A percentile compares a stretch with the other conserved stretches of the same genome.
Conservation (phyloP, 495 filamentous ascomycete species). For the Penicillium malachiteum region DNA sequence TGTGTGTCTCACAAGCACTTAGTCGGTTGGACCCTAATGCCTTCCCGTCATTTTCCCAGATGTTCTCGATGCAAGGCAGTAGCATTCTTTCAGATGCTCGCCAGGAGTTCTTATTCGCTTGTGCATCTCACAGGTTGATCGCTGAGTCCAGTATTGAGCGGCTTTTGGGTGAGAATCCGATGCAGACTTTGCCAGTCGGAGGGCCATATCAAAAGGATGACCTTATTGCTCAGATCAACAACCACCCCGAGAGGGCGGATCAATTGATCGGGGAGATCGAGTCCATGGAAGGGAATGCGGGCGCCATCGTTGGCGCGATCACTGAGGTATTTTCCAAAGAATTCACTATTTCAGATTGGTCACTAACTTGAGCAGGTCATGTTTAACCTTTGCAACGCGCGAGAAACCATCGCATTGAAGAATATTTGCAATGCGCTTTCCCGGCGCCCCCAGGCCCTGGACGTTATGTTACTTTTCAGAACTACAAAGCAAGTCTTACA, state of each 20-base stretch:
- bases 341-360: not conserved
- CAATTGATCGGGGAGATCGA: constrained; percentile 77
- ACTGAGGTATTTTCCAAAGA: constrained; percentile 58
- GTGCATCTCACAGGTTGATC: constrained; percentile 80
- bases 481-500: constrained; percentile 72
- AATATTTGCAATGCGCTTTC: constrained; percentile 77
- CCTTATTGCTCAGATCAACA: constrained; percentile 69
- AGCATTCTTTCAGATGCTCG: constrained; percentile 78
- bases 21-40: constrained; percentile 72
- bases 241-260: constrained; percentile 69
- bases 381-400: constrained; percentile 69
- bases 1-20: constrained; percentile 78
- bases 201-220: constrained; percentile 75
- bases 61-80: constrained; percentile 75
- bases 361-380: constrained; percentile 59
- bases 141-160: constrained; percentile 74
- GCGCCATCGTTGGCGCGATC: constrained; percentile 79
- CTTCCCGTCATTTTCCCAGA: constrained; percentile 75
- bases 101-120: constrained; percentile 91
- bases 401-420: constrained; percentile 90
- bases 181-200: constrained; percentile 72
- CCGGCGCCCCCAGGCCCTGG: constrained; percentile 72
- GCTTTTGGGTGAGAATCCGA: constrained; percentile 81
- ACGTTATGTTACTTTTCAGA: constrained; percentile 85
- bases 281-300: constrained; percentile 92